Conservation (phyloP, 1,284 basidiomycete species). For the Rhodotorula sp. region DNA sequence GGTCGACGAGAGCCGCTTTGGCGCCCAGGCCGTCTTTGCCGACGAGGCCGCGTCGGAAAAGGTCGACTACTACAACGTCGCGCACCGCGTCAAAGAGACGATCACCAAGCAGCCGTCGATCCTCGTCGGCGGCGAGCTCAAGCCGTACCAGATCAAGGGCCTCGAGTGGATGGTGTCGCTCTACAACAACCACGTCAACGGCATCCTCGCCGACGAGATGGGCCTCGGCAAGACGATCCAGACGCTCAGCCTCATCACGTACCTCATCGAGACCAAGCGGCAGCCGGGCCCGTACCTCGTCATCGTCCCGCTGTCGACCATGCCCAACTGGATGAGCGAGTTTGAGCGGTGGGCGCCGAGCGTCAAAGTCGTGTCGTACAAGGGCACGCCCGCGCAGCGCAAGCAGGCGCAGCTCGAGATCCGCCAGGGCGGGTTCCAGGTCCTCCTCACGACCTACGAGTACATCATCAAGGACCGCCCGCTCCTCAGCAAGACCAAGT, state of each 20-base stretch:
- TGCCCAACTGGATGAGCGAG: conserved; percentile 98
- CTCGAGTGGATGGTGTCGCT: conserved; percentile 94
- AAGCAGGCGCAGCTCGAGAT: conserved; percentile 72
- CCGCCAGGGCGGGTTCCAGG: conserved; percentile 83
- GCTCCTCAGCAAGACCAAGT: conserved; percentile 85
- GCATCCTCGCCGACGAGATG: conserved; percentile 69
- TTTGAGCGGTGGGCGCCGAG: conserved; percentile 96
- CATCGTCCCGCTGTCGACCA: conserved; percentile 95
- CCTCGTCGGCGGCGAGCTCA: conserved; percentile 67
- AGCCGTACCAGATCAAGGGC: conserved; percentile 88
- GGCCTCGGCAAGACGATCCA: conserved; percentile 58
- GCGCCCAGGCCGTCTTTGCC: conserved; percentile 51
- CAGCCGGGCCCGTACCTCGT: conserved; percentile 95
- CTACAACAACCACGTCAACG: conserved; percentile 91
- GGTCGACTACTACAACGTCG: conserved; percentile 96
- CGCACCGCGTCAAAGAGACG: conserved; percentile 89
- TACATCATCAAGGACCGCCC: conserved; percentile 99
- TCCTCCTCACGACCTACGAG: conserved; percentile 95
- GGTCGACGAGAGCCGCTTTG: conserved; percentile 47
- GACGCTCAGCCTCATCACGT: conserved; percentile 95
- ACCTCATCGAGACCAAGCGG: conserved; percentile 89
- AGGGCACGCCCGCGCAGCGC: conserved; percentile 84
- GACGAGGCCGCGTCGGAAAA: conserved; percentile 66
- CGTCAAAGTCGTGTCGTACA: conserved; percentile 84
- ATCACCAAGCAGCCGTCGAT: conserved; percentile 79